Base-by-base conservation (phyloP, 2,329 filamentous ascomycete genomes). In the Fusarium tanahbumbuense region DNA sequence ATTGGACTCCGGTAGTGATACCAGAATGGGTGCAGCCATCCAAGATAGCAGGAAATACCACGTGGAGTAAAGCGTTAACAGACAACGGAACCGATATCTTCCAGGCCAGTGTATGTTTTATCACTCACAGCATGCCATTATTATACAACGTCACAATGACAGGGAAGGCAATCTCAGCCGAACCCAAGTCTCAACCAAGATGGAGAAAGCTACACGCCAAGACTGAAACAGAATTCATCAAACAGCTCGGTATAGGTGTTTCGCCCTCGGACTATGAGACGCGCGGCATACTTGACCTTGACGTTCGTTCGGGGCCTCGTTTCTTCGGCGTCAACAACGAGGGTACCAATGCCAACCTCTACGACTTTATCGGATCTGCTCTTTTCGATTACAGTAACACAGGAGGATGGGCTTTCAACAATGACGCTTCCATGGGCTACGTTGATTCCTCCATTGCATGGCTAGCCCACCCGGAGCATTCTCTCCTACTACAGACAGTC, bases 131-230 rank as follows among this genome's bases (percentile, higher is more conserved):
- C 32, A 23, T 15, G 3, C 66, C 66, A 0, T 25, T 54, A 2
- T 3, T 55, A 1, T 70, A 56, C 8, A 57, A 70, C 8, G 66
- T 70, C 2, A 67, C 62, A 3, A 70, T 70, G 57, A 18, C 30
- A 0, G 66, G 68, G 0, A 9, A 25, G 11, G 20, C 46, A 3
- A 10, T 70, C 2, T 0, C 48, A 8, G 57, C 52, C 0, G 66
- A 70, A 1, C 66, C 68, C 0, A 57, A n/a, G 0, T 53, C 56
- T 0, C 23, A 40, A 0, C 18, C 59, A 3, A 52, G 13, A n/a
- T 53, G 40, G 37, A 52, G 8, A 13, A 52, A n/a, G 3, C 7
- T 62, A 0, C 40, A 52, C 3, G 54, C 42, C 3, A 12, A 34
- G 0, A 59, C 49, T 0, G 25, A 27, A 0, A 52, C 20, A 1